Evolutionary conservation across 371 early-diverging fungal genomes (phyloP).

Genomic region (Mucor circinelloides): DNA sequence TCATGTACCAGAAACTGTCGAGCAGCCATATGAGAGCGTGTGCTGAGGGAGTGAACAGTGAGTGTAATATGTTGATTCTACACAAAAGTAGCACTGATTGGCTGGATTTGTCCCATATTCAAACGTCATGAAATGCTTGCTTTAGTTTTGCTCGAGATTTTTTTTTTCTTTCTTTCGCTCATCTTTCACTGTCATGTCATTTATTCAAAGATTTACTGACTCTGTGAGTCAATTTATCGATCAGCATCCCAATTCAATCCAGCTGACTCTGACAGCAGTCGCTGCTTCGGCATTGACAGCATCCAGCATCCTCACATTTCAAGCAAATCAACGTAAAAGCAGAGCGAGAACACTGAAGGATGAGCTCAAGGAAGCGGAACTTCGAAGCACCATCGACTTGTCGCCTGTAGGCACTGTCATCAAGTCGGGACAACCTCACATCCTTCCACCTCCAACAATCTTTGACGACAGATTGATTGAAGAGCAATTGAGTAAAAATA

Average conservation of each 20-base stretch:
- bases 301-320: constrained; percentile 48
- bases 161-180: constrained; percentile 1
- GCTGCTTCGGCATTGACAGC: constrained; percentile 67
- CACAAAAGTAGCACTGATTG: no score
- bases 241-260: constrained; percentile 22
- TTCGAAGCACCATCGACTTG: constrained; percentile 13
- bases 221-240: constrained; percentile 18
- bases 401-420: constrained; percentile 30
- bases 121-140: neutral
- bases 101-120: neutral
- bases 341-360: constrained; percentile 52
- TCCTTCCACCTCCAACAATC: constrained; percentile 11
- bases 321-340: constrained; percentile 38
- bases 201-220: constrained; percentile 9
- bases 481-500: constrained; percentile 87
- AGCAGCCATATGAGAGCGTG: no score
- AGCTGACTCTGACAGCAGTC: constrained; percentile 50
- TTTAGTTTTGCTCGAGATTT: neutral
- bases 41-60: no score
- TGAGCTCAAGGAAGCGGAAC: constrained; percentile 30
- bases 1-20: no score
- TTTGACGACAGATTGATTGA: constrained; percentile 67
- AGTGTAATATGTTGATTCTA: no score
- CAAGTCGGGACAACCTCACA: neutral
- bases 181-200: constrained; percentile 6